A percentile compares a stretch with the other conserved stretches of the same genome.
Conservation (phyloP, 2,329 filamentous ascomycete genomes). For the Phialemoniopsis sp. region DNA sequence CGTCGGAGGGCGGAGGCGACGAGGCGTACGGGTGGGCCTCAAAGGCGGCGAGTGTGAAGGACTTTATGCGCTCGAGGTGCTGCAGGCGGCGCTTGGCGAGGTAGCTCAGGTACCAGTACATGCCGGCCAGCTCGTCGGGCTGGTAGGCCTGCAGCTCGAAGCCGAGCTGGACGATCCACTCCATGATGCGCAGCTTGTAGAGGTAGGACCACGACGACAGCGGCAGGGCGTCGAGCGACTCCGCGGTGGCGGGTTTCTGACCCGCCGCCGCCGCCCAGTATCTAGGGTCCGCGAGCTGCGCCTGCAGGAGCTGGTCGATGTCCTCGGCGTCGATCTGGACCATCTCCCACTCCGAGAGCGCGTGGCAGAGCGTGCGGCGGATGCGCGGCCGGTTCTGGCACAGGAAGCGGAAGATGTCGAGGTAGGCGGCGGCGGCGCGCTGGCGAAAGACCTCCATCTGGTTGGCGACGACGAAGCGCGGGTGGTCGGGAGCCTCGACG, state of each 20-base stretch:
- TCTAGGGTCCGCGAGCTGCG: slow-evolving; percentile 55
- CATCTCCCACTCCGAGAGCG: slow-evolving; percentile 76
- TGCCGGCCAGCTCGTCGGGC: slow-evolving; percentile 74
- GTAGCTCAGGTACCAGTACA: slow-evolving; percentile 89
- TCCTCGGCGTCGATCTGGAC: slow-evolving; percentile 80
- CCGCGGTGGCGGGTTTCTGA: slow-evolving; percentile 40
- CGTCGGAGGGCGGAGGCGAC: slow-evolving; percentile 7
- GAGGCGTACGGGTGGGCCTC: slow-evolving; percentile 9
- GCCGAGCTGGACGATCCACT: slow-evolving; percentile 83
- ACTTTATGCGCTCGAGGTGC: slow-evolving; percentile 70
- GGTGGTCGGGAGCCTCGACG: slow-evolving; percentile 69
- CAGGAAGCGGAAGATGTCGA: slow-evolving; percentile 78
- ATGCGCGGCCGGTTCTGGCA: slow-evolving; percentile 90
- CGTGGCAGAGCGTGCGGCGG: slow-evolving; percentile 83
- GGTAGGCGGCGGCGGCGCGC: slow-evolving; percentile 63
- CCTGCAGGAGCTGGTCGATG: slow-evolving; percentile 64
- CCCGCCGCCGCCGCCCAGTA: slow-evolving; percentile 13
- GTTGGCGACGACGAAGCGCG: slow-evolving; percentile 67
- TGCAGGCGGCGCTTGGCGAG: slow-evolving; percentile 63
- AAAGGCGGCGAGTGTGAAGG: slow-evolving; percentile 46
- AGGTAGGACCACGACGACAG: slow-evolving; percentile 87
- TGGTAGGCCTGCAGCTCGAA: slow-evolving; percentile 93
- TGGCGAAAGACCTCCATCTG: slow-evolving; percentile 68
- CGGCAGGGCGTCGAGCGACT: slow-evolving; percentile 62
- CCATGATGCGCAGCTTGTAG: slow-evolving; percentile 85